Conservation (phyloP, 805 yeast species). For the Candida sakaeoensis region DNA sequence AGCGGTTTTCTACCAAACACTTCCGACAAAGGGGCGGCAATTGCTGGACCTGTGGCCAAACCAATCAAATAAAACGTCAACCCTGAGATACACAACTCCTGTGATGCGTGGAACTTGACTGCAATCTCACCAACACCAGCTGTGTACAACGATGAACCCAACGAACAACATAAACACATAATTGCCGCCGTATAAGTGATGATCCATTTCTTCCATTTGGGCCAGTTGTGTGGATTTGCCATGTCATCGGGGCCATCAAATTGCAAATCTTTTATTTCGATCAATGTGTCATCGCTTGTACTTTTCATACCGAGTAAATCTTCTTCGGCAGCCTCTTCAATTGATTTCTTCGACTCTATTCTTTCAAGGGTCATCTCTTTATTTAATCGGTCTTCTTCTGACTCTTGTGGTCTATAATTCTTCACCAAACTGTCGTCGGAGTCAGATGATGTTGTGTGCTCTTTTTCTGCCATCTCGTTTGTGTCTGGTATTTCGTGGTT, state of each 20-base stretch:
- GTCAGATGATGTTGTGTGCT: background rate
- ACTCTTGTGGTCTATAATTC: background rate
- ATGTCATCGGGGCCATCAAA: constrained; percentile 66
- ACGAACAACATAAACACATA: constrained; percentile 64
- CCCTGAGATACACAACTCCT: constrained; percentile 63
- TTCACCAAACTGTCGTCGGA: background rate
- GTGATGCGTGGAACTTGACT: constrained; percentile 46
- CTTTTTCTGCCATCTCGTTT: background rate
- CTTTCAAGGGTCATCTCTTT: constrained; percentile 17
- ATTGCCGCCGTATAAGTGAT: constrained; percentile 62
- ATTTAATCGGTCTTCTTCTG: constrained; percentile 15
- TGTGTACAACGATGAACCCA: constrained; percentile 73
- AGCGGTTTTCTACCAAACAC: constrained; percentile 63
- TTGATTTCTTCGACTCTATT: constrained; percentile 15
- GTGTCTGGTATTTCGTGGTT: background rate
- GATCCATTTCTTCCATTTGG: constrained; percentile 58
- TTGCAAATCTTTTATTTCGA: constrained; percentile 23
- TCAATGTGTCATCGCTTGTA: constrained; percentile 7
- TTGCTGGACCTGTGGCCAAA: constrained; percentile 65
- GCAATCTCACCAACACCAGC: constrained; percentile 58
- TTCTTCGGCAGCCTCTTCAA: constrained; percentile 16
- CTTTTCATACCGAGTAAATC: constrained; percentile 9
- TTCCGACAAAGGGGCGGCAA: constrained; percentile 73
- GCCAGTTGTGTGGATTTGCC: constrained; percentile 70
- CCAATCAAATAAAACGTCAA: constrained; percentile 68